Evolutionary conservation across 78 protist species (phyloP), one percentile per base, ranked within the genome.

Genomic region (Dictyostelium purpureum): DNA sequence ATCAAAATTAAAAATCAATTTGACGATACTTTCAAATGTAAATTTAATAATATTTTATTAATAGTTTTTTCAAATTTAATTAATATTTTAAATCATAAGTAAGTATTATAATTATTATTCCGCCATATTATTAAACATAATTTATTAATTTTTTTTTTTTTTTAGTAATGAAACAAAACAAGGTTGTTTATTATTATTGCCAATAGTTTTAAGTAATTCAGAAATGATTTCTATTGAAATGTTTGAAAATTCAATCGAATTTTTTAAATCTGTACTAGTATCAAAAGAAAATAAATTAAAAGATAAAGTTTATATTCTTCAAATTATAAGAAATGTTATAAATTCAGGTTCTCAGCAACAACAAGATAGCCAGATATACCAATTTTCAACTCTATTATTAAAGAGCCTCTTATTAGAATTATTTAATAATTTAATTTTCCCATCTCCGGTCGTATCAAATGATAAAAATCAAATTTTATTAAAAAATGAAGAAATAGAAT

Each of bases 301-400:
- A 31, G 91, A 85, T 11, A 85, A 59, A 21, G 33, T 71, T 12
- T 85, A 59, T 28, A 24, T 26, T 26, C 73, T 85, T 54, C 91
- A 85, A 85, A 75, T 85, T 9, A 19, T 85, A 16, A 70, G 75
- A 85, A 85, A 85, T 47, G 73, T 85, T 19, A n/a, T 85, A 40
- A 56, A 49, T 28, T 57, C 91, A 16, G 61, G 71, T 19, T 14
- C 81, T 4, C n/a, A 47, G 4, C 66, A 73, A 21, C 24, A 26
- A 61, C 5, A 12, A 4, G 21, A 37, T 11, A 18, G 47, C 16
- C 69, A 74, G 12, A 18, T 69, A 5, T 24, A 49, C 33, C 21
- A 40, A 26, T 51, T 70, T 31, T 11, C 81, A 14, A 40, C 61
- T 5, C 14, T 37, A 4, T 1, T 85, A 5, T 14, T 85, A 6